Conservation (phyloP, 1,139 yeast genomes). For the Kodamaea alishanica region DNA sequence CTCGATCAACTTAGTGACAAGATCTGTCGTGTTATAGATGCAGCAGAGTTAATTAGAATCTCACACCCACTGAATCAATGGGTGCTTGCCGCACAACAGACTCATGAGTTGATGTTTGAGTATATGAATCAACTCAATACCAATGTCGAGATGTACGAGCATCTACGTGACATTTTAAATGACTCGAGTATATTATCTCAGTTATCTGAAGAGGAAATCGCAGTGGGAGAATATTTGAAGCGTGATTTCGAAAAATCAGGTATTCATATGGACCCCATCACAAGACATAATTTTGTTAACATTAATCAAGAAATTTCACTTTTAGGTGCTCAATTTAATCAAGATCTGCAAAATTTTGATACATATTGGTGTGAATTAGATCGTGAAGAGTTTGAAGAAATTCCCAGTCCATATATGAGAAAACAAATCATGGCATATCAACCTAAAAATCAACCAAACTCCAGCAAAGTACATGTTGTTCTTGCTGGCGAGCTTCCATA, state of each 20-base stretch:
- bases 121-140: slow-evolving; percentile 93
- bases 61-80: slow-evolving; percentile 75
- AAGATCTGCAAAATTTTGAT: slow-evolving; percentile 49
- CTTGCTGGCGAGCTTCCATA: slow-evolving; percentile 67
- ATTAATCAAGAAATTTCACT: slow-evolving; percentile 79
- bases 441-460: slow-evolving; percentile 13
- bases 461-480: slow-evolving; percentile 47
- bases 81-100: slow-evolving; percentile 77
- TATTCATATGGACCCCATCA: slow-evolving; percentile 68
- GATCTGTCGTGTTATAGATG: slow-evolving; percentile 87
- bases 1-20: slow-evolving; percentile 85
- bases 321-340: slow-evolving; percentile 73
- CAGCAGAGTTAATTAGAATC: slow-evolving; percentile 88
- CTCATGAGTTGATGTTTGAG: slow-evolving; percentile 87
- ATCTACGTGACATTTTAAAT: slow-evolving; percentile 53
- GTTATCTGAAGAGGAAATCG: slow-evolving; percentile 66
- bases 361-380: slow-evolving; percentile 38
- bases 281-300: slow-evolving; percentile 68
- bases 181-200: slow-evolving; percentile 32
- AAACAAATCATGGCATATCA: slow-evolving; percentile 29
- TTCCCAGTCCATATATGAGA: slow-evolving; percentile 22
- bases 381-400: slow-evolving; percentile 28
- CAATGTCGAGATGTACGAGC: slow-evolving; percentile 65
- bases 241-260: slow-evolving; percentile 92
- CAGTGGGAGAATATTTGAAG: slow-evolving; percentile 75